A percentile compares a stretch with the other conserved stretches of the same genome.
Evolutionary conservation across 352 stramenopile genomes (phyloP).

Genomic region (Sclerospora graminicola): DNA sequence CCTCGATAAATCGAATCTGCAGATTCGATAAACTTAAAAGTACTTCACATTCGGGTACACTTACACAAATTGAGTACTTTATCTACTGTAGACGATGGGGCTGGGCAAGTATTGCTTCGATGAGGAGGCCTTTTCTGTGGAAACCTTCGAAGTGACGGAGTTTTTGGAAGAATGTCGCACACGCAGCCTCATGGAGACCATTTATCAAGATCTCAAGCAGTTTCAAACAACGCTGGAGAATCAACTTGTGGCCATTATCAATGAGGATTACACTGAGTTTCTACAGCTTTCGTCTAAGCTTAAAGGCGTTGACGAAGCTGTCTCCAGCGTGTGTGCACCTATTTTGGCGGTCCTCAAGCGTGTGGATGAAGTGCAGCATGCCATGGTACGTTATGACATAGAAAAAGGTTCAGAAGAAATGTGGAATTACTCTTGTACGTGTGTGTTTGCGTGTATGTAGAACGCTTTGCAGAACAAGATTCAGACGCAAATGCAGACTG

Average conservation of each 20-base stretch:
- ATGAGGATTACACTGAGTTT: slow-evolving; percentile 85
- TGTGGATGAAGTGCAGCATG: slow-evolving; percentile 55
- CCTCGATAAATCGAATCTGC: too few species aligned
- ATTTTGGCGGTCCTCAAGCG: slow-evolving; percentile 70
- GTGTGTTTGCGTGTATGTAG: slow-evolving; percentile 8
- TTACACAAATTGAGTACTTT: background rate
- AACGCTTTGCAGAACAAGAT: slow-evolving; percentile 43
- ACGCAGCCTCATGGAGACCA: slow-evolving; percentile 71
- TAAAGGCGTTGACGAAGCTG: slow-evolving; percentile 78
- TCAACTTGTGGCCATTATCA: slow-evolving; percentile 85
- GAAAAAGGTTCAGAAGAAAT: background rate
- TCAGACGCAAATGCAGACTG: slow-evolving; percentile 33
- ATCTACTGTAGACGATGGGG: slow-evolving; percentile 16
- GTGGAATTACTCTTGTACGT: slow-evolving; percentile 1
- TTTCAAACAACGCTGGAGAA: slow-evolving; percentile 84
- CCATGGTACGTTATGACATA: slow-evolving; percentile 31
- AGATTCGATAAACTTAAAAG: too few species aligned
- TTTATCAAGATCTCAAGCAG: slow-evolving; percentile 74
- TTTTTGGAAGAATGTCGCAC: slow-evolving; percentile 75
- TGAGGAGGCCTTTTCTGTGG: slow-evolving; percentile 65
- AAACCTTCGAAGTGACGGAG: slow-evolving; percentile 48
- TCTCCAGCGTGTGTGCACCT: slow-evolving; percentile 63
- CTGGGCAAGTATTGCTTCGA: slow-evolving; percentile 73
- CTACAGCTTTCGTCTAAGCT: slow-evolving; percentile 82
- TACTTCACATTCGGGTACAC: background rate